phyloP scores from a whole-genome alignment of 306 rosid genomes.

The Cicer arietinum region DNA sequence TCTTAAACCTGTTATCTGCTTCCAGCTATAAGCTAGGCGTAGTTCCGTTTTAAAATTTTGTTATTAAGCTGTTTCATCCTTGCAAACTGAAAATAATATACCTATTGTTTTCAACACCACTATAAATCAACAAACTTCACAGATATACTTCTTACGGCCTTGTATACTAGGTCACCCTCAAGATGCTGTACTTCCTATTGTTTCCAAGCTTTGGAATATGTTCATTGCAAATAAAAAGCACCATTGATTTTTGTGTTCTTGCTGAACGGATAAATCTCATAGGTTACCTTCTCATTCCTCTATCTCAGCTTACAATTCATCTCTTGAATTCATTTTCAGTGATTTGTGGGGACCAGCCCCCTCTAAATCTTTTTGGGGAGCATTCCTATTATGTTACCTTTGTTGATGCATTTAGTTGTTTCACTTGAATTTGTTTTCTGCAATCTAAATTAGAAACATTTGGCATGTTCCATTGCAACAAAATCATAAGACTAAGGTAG shows the following conservation, averaged over 20 bases:
- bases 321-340: too few relatives aligned
- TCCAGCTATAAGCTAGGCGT: background rate
- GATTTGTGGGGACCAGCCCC: too few relatives aligned
- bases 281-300: background rate
- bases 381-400: background rate
- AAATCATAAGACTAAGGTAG: background rate
- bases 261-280: background rate
- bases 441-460: background rate
- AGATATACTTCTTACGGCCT: too few relatives aligned
- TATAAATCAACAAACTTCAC: too few relatives aligned
- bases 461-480: background rate
- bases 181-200: too few relatives aligned
- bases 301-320: too few relatives aligned
- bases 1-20: background rate
- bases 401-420: background rate
- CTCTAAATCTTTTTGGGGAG: too few relatives aligned
- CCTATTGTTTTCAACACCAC: background rate
- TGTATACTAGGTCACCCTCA: too few relatives aligned
- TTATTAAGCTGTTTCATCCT: background rate
- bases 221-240: background rate
- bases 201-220: background rate
- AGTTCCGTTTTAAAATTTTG: background rate
- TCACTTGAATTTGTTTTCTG: background rate
- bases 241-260: background rate
- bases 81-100: background rate